phyloP scores from a whole-genome alignment of 176 grass and related monocot genomes.

The Triticum dicoccoides region DNA sequence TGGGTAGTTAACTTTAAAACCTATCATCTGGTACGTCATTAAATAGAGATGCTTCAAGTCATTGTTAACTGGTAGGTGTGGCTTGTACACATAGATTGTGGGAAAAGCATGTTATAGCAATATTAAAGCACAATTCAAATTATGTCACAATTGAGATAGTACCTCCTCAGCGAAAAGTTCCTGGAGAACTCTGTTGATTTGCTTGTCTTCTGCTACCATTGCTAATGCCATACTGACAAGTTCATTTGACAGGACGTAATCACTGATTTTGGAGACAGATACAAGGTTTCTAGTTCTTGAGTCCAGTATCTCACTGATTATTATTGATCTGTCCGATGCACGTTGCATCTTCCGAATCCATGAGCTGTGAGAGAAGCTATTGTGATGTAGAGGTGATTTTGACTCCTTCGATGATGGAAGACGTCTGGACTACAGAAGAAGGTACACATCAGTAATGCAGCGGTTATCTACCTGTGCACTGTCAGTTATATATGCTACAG shows the following conservation, averaged over 20 bases:
- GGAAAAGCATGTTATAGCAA: not conserved
- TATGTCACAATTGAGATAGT: not conserved
- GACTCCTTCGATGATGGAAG: constrained; percentile 73
- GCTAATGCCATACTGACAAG: constrained; percentile 98
- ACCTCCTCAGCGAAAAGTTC: constrained; percentile 97
- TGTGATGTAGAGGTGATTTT: constrained; percentile 63
- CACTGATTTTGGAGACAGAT: constrained; percentile 94
- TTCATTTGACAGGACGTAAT: constrained; percentile 94
- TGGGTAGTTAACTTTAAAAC: not conserved
- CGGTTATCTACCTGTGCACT: constrained; percentile 7
- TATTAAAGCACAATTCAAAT: not conserved
- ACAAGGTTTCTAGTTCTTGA: constrained; percentile 96
- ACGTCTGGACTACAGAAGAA: constrained; percentile 75
- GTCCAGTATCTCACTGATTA: constrained; percentile 96
- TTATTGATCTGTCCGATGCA: constrained; percentile 95
- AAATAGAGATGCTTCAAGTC: not conserved
- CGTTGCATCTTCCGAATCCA: constrained; percentile 98
- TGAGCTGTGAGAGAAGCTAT: constrained; percentile 62
- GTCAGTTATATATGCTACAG: not conserved
- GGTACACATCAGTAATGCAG: constrained; percentile 19
- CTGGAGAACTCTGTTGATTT: constrained; percentile 94
- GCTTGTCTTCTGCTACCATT: constrained; percentile 99
- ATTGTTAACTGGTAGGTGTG: not conserved
- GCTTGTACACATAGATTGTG: not conserved
- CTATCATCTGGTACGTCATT: not conserved